Evolutionary conservation across 257 asterid species (phyloP).

Genomic region (Plantago elongata): DNA sequence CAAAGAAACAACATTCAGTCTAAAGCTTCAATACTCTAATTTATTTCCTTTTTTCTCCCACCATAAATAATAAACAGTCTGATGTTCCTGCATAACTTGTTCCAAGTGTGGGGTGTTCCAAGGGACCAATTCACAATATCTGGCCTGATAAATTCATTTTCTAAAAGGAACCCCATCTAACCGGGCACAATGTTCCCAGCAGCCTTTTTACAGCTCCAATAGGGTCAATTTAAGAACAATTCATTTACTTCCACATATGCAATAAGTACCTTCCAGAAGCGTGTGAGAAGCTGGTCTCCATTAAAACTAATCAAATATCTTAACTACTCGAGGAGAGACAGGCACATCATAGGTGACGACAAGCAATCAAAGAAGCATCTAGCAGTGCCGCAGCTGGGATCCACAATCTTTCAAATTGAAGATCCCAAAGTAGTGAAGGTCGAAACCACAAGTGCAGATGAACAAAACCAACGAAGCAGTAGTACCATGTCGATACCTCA

Average conservation of each 20-base stretch:
- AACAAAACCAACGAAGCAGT: conserved; percentile 89
- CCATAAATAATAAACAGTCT: too few species aligned
- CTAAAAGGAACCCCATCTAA: too few species aligned
- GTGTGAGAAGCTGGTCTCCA: conserved; percentile 48
- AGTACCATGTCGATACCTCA: conserved; percentile 81
- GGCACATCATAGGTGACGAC: conserved; percentile 51
- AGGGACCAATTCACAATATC: too few species aligned
- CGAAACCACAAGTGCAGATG: conserved; percentile 86
- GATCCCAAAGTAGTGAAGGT: conserved; percentile 85
- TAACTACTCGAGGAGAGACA: conserved; percentile 47
- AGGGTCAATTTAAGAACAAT: conserved; percentile 3
- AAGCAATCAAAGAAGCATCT: conserved; percentile 77
- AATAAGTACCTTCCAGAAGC: conserved; percentile 61
- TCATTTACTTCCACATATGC: conserved; percentile 25
- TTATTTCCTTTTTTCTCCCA: too few species aligned
- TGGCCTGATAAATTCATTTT: too few species aligned
- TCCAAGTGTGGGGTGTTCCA: too few species aligned
- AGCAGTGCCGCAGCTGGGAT: conserved; percentile 81
- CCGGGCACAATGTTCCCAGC: too few species aligned
- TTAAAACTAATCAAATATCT: conserved; percentile 51
- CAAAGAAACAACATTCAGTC: too few species aligned
- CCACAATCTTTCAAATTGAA: conserved; percentile 80
- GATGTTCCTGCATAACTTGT: too few species aligned
- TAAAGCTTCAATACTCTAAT: too few species aligned
- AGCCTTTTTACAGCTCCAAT: too few species aligned